Base-by-base conservation (phyloP, 441 rosid genomes). In the Mallotus repandus region DNA sequence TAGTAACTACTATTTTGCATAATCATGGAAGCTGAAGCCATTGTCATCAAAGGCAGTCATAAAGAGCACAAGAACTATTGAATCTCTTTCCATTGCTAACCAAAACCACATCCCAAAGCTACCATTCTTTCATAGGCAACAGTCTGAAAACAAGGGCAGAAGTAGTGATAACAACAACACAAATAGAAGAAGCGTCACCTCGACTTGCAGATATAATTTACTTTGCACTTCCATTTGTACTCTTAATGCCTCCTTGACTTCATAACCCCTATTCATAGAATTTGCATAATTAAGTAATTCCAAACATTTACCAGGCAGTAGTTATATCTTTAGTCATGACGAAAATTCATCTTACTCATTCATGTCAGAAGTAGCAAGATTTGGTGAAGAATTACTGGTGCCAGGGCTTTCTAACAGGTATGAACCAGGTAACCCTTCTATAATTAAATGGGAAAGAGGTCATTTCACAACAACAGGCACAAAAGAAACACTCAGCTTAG, bases 181-280 rank as follows among this genome's bases (percentile, higher is more conserved):
- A 41, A 48, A 5, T n/a, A 54, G 57, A 62, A 63, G 41, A 64
- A 29, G 63, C 54, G 58, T 78, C 69, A 88, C 90, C 93, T 87
- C 91, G 57, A 89, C 90, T 81, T 79, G 91, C 78, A 87, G 77
- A 78, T 87, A 88, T 49, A 89, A 72, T 85, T 86, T 89, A 69
- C 90, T 86, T 73, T 89, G 88, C 72, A 87, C 86, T 85, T 89
- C 91, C 94, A 89, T 89, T 64, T 89, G 91, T 10, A 77, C 85
- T 62, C 88, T 81, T 75, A 89, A 81, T 58, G 94, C 94, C 79
- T 89, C 90, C 79, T 85, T 86, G 65, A 87, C 91, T 82, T 86
- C 89, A 74, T 82, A 87, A 62, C 86, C 89, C 80, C 94, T 89
- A 66, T 63, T 64, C 7, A 49, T 63, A 65, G 56, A 63, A 70